Conservation (phyloP, 2,329 filamentous ascomycete genomes). For the Ampelomyces quisqualis region DNA sequence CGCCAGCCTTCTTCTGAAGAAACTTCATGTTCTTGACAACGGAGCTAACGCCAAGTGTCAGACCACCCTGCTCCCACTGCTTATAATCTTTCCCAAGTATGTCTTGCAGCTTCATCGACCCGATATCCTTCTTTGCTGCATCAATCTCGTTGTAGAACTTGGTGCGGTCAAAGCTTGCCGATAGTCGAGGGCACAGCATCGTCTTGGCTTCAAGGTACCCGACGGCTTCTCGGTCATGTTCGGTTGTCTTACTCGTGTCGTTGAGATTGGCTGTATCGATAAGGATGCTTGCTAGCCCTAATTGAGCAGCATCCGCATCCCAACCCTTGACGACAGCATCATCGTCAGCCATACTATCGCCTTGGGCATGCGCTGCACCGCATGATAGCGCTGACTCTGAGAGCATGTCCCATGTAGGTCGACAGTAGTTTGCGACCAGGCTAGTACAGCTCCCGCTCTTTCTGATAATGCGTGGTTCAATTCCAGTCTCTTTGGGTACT, state of each 20-base stretch:
- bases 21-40: slow-evolving; percentile 65
- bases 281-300: slow-evolving; percentile 70
- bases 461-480: slow-evolving; percentile 61
- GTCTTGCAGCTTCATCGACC: slow-evolving; percentile 61
- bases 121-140: slow-evolving; percentile 68
- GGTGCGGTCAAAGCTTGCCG: slow-evolving; percentile 53
- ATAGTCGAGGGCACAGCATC: slow-evolving; percentile 39
- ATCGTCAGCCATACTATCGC: slow-evolving; percentile 38
- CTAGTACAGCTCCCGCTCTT: slow-evolving; percentile 73
- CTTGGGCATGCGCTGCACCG: slow-evolving; percentile 44
- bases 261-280: slow-evolving; percentile 70
- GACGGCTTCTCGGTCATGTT: slow-evolving; percentile 60
- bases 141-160: slow-evolving; percentile 62
- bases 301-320: slow-evolving; percentile 63
- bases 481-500: slow-evolving; percentile 51
- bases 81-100: slow-evolving; percentile 84
- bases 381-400: slow-evolving; percentile 47
- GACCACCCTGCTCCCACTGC: slow-evolving; percentile 60
- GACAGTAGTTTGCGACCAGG: slow-evolving; percentile 63
- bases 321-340: slow-evolving; percentile 42
- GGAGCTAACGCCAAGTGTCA: slow-evolving; percentile 67
- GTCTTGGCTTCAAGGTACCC: slow-evolving; percentile 61
- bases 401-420: slow-evolving; percentile 57
- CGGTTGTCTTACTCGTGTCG: slow-evolving; percentile 61
- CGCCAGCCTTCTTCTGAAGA: slow-evolving; percentile 56